These are phyloP conservation scores for Penicillium lagena DNA, from an alignment of 495 filamentous ascomycete genomes.

Conservation along the genomic window DNA sequence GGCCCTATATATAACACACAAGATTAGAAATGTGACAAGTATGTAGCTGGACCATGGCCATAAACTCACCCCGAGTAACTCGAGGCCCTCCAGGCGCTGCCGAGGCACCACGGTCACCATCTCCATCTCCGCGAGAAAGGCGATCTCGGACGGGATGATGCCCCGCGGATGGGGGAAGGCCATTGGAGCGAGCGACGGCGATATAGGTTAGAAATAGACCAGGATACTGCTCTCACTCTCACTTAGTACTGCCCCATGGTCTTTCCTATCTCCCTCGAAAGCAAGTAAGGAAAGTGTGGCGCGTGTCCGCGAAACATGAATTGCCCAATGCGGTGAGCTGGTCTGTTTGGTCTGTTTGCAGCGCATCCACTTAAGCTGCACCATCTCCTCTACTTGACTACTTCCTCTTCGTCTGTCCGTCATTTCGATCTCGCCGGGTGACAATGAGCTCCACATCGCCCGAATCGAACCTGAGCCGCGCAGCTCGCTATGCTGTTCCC, in stretches of 20 bases:
- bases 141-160: slow-evolving; percentile 81
- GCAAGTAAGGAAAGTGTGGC: too few species aligned
- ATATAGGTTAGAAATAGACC: neutral
- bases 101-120: slow-evolving; percentile 87
- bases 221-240: too few species aligned
- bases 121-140: slow-evolving; percentile 97
- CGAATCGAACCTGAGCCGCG: slow-evolving; percentile 31
- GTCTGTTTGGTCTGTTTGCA: slow-evolving; percentile 32
- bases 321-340: slow-evolving; percentile 6
- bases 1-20: slow-evolving; percentile 49
- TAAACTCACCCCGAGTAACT: slow-evolving; percentile 73
- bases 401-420: slow-evolving; percentile 2
- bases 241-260: neutral
- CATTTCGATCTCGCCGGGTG: neutral
- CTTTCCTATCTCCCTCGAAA: too few species aligned
- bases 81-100: slow-evolving; percentile 77
- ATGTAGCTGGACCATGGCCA: too few species aligned
- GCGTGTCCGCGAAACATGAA: slow-evolving; percentile 5
- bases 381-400: neutral
- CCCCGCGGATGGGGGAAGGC: slow-evolving; percentile 77
- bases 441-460: slow-evolving; percentile 28
- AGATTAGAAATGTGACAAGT: too few species aligned
- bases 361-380: neutral
- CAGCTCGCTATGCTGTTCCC: slow-evolving; percentile 37
- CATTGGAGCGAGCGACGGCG: slow-evolving; percentile 43